Conservation (phyloP, 2,329 filamentous ascomycete genomes). For the Nemania bipapillata region DNA sequence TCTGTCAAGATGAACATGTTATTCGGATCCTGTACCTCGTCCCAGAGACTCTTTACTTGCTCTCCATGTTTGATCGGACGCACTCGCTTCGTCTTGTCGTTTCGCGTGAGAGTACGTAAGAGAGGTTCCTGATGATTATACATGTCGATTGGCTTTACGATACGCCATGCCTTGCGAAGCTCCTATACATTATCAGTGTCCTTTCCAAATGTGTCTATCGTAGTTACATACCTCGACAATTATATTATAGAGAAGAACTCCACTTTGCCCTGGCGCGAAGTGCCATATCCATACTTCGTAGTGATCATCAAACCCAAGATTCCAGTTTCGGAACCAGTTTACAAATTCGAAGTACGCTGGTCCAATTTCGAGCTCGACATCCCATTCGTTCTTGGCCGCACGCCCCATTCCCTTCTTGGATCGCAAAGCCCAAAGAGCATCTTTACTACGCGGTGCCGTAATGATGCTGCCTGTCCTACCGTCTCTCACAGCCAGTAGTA, state of each 20-base stretch:
- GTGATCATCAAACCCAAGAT: slow-evolving; percentile 47
- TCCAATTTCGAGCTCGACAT: slow-evolving; percentile 41
- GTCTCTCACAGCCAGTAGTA: slow-evolving; percentile 48
- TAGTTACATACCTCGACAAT: slow-evolving; percentile 37
- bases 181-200: slow-evolving; percentile 39
- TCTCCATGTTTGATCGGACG: slow-evolving; percentile 46
- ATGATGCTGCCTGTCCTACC: slow-evolving; percentile 49
- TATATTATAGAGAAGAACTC: slow-evolving; percentile 40
- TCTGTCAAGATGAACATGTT: slow-evolving; percentile 40
- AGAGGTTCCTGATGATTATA: slow-evolving; percentile 45
- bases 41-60: slow-evolving; percentile 44
- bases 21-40: slow-evolving; percentile 39
- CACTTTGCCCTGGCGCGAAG: slow-evolving; percentile 42
- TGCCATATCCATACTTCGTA: slow-evolving; percentile 51
- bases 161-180: slow-evolving; percentile 47
- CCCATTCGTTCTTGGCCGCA: slow-evolving; percentile 46
- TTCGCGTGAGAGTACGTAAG: slow-evolving; percentile 44
- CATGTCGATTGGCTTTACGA: slow-evolving; percentile 43
- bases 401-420: slow-evolving; percentile 43
- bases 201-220: background rate
- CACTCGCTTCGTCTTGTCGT: slow-evolving; percentile 45
- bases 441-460: slow-evolving; percentile 40
- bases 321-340: slow-evolving; percentile 43
- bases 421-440: slow-evolving; percentile 47
- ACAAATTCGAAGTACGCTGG: slow-evolving; percentile 43